Evolutionary conservation across 805 yeast genomes (phyloP).

Genomic region (Candida orba): DNA sequence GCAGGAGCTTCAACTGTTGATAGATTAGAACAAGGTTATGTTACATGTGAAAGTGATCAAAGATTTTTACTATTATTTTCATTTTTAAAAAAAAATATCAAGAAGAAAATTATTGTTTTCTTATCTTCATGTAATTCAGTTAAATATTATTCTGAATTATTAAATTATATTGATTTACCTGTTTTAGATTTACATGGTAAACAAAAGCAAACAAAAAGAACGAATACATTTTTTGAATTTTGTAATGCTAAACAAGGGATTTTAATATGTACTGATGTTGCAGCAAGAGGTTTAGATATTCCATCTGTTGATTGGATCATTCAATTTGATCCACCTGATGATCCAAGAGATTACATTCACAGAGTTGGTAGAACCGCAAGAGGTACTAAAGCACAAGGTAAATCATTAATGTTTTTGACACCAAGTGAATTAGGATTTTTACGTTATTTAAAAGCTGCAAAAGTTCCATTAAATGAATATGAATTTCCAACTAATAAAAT

Average conservation of each 20-base stretch:
- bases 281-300: constrained; percentile 97
- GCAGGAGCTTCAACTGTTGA: constrained; percentile 87
- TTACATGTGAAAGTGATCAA: constrained; percentile 93
- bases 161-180: constrained; percentile 94
- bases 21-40: constrained; percentile 97
- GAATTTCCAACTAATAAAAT: constrained; percentile 93
- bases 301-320: constrained; percentile 99
- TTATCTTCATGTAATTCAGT: constrained; percentile 96
- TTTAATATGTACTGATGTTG: constrained; percentile 93
- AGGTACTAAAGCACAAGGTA: constrained; percentile 85
- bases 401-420: constrained; percentile 88
- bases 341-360: constrained; percentile 97
- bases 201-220: constrained; percentile 97
- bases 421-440: constrained; percentile 93
- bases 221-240: constrained; percentile 96
- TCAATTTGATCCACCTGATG: constrained; percentile 99
- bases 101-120: constrained; percentile 90
- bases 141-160: constrained; percentile 88
- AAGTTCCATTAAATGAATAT: constrained; percentile 94
- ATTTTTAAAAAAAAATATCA: constrained; percentile 84
- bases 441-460: constrained; percentile 91
- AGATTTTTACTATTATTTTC: constrained; percentile 86
- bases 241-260: constrained; percentile 96
- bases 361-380: constrained; percentile 99
- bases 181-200: constrained; percentile 96